These are phyloP conservation scores for Nicotiana tomentosiformis DNA, from an alignment of 257 asterid genomes.

Conservation along the genomic window DNA sequence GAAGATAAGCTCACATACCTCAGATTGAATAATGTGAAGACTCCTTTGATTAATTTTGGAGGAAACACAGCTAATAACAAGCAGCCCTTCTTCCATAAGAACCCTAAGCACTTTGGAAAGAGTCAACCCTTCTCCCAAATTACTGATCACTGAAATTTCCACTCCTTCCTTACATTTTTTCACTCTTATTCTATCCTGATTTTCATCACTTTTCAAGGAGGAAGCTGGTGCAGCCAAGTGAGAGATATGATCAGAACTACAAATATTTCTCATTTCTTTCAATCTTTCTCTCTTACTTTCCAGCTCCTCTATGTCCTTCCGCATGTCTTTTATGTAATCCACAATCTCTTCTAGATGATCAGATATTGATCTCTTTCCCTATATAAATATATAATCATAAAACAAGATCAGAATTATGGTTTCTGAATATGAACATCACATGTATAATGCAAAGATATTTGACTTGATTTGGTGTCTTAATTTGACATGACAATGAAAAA, in stretches of 20 bases:
- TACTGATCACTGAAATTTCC: conserved; percentile 7
- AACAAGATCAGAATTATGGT: background rate
- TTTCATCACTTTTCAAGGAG: background rate
- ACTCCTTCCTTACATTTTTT: background rate
- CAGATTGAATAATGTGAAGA: conserved; percentile 11
- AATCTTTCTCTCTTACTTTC: background rate
- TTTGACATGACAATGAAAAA: no score
- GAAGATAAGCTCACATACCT: background rate
- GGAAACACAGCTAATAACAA: conserved; percentile 13
- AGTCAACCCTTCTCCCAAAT: background rate
- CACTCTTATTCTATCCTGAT: conserved; percentile 4
- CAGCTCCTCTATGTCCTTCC: background rate
- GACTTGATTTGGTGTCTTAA: no score
- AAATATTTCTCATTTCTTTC: background rate
- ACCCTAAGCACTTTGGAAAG: conserved; percentile 14
- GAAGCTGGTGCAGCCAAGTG: background rate
- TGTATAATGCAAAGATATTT: no score
- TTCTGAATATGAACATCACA: background rate
- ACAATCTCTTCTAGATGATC: conserved; percentile 9
- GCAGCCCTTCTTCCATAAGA: conserved; percentile 20
- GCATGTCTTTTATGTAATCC: conserved; percentile 5
- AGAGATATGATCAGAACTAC: background rate
- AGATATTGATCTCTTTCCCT: conserved; percentile 10
- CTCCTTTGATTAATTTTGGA: conserved; percentile 1
- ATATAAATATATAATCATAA: background rate